phyloP scores from a whole-genome alignment of 495 filamentous ascomycete genomes.

The Lasiosphaeria ovina region DNA sequence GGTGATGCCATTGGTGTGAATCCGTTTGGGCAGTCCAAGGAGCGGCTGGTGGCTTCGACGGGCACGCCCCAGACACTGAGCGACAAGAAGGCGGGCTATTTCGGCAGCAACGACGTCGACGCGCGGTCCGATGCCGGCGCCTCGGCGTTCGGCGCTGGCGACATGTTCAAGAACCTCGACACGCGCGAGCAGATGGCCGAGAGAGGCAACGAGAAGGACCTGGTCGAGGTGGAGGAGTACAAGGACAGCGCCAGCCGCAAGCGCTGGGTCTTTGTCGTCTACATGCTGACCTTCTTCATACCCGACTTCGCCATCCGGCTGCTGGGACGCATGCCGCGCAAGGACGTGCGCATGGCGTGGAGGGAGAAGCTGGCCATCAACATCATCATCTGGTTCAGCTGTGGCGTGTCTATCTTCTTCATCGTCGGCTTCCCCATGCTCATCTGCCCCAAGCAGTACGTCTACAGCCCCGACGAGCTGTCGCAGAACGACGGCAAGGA shows the following conservation, averaged over 20 bases:
- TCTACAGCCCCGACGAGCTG: constrained; percentile 80
- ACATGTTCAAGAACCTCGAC: constrained; percentile 98
- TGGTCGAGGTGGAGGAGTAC: constrained; percentile 85
- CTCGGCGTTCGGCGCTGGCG: constrained; percentile 82
- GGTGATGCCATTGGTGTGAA: constrained; percentile 37
- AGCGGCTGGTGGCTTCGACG: constrained; percentile 60
- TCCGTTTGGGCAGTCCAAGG: constrained; percentile 65
- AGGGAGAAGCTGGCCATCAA: constrained; percentile 98
- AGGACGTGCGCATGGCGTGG: constrained; percentile 93
- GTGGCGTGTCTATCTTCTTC: constrained; percentile 79
- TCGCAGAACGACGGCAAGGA: constrained; percentile 70
- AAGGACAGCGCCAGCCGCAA: constrained; percentile 77
- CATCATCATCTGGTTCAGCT: constrained; percentile 91
- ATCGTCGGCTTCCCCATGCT: constrained; percentile 80
- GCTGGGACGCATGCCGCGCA: constrained; percentile 83
- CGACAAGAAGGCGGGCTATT: constrained; percentile 78
- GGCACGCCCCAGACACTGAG: constrained; percentile 64
- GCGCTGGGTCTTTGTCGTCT: constrained; percentile 89
- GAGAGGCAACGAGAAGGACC: constrained; percentile 85
- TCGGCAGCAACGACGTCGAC: constrained; percentile 80
- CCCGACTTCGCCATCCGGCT: constrained; percentile 80
- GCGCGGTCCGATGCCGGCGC: constrained; percentile 84
- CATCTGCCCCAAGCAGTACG: constrained; percentile 87
- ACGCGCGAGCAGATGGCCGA: constrained; percentile 92
- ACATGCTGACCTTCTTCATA: constrained; percentile 77